Evolutionary conservation across 495 filamentous ascomycete genomes (phyloP).

Genomic region (Aspergillus wentii): DNA sequence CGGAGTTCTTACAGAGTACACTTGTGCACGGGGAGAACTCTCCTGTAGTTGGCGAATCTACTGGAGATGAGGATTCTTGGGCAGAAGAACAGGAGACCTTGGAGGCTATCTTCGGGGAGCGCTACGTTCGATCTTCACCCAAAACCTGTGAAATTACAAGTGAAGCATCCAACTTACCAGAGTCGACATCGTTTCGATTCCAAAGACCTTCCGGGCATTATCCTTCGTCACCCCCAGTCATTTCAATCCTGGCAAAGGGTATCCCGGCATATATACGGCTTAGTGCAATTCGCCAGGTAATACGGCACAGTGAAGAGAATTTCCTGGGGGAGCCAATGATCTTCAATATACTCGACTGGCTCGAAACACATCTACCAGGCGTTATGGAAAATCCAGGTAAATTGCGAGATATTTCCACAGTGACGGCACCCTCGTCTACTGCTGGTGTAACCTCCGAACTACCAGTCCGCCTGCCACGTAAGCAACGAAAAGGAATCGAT

Average conservation of each 20-base stretch:
- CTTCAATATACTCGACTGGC: conserved; percentile 84
- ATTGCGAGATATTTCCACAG: conserved; percentile 75
- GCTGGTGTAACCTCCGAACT: conserved; percentile 18
- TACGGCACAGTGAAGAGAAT: conserved; percentile 60
- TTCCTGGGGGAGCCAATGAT: conserved; percentile 81
- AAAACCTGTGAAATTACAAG: conserved; percentile 61
- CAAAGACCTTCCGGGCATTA: conserved; percentile 56
- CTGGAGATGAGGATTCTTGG: conserved; percentile 53
- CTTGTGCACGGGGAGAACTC: conserved; percentile 40
- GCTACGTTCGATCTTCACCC: conserved; percentile 51
- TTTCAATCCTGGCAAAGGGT: conserved; percentile 56
- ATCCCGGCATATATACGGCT: conserved; percentile 92
- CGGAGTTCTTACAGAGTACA: conserved; percentile 69
- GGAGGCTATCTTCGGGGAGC: conserved; percentile 71
- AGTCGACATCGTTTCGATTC: conserved; percentile 42
- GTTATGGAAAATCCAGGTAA: conserved; percentile 80
- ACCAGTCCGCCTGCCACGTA: conserved; percentile 48
- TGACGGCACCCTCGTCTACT: conserved; percentile 26
- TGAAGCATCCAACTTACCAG: conserved; percentile 32
- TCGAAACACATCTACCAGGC: conserved; percentile 68
- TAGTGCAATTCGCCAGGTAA: conserved; percentile 74
- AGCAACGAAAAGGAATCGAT: conserved; percentile 33
- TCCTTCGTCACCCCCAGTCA: conserved; percentile 67
- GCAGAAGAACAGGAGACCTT: conserved; percentile 76
- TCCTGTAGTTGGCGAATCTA: conserved; percentile 10